A percentile compares a stretch with the other conserved stretches of the same genome.
Evolutionary conservation across 805 yeast genomes (phyloP).

Genomic region (Candida peoriensis): DNA sequence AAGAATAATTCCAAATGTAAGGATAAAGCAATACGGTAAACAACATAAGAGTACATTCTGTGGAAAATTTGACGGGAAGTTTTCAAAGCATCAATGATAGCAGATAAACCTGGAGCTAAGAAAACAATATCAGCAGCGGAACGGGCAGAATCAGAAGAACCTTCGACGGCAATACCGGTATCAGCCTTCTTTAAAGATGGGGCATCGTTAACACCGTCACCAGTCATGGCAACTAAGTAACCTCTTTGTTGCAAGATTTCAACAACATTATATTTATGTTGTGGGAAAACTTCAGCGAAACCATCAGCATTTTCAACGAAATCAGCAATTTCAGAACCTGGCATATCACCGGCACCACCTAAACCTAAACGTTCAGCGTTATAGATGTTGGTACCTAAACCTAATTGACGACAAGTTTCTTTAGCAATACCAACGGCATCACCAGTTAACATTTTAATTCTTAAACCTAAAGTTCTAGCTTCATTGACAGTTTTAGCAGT

Average conservation of each 20-base stretch:
- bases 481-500: slow-evolving; percentile 92
- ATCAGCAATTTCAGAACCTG: slow-evolving; percentile 97
- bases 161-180: slow-evolving; percentile 97
- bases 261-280: slow-evolving; percentile 94
- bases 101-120: slow-evolving; percentile 93
- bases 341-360: slow-evolving; percentile 89
- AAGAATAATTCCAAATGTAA: slow-evolving; percentile 91
- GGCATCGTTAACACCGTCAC: slow-evolving; percentile 99
- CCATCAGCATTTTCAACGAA: slow-evolving; percentile 97
- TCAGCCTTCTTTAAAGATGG: slow-evolving; percentile 96
- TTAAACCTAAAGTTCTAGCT: slow-evolving; percentile 86
- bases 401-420: slow-evolving; percentile 97
- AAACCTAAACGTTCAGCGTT: slow-evolving; percentile 96
- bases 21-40: slow-evolving; percentile 95
- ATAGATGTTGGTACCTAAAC: slow-evolving; percentile 93
- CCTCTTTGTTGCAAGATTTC: slow-evolving; percentile 94
- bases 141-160: slow-evolving; percentile 96
- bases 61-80: slow-evolving; percentile 97
- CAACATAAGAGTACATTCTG: slow-evolving; percentile 98
- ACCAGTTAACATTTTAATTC: slow-evolving; percentile 98
- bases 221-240: slow-evolving; percentile 98
- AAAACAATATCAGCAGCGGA: slow-evolving; percentile 96
- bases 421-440: slow-evolving; percentile 99
- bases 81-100: slow-evolving; percentile 90
- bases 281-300: slow-evolving; percentile 98